Percentiles rank a stretch among this genome's conserved stretches.
Evolutionary conservation across 257 asterid genomes (phyloP).

Genomic region (Solanum verrucosum): DNA sequence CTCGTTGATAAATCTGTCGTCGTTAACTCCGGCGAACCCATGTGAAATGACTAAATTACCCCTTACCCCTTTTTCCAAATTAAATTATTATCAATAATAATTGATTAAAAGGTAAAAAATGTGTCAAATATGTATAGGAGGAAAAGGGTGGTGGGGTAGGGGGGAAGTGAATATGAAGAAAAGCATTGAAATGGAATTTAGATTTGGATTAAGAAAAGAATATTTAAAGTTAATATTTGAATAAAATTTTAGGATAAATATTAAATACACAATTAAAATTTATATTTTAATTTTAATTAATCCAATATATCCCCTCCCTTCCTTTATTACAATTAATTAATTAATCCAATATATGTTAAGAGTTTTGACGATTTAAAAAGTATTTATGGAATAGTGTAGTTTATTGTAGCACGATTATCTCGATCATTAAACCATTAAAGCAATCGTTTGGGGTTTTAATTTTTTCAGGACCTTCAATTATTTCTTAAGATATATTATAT

Average conservation of each 20-base stretch:
- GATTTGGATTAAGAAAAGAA: neutral
- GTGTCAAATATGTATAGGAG: neutral
- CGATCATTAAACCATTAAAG: no score
- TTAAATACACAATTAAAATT: neutral
- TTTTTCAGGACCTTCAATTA: no score
- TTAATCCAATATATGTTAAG: neutral
- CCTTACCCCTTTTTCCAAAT: neutral
- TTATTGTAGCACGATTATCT: neutral
- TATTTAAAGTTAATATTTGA: neutral
- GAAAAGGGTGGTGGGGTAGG: neutral
- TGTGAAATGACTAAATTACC: neutral
- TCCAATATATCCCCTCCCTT: no score
- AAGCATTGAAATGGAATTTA: neutral
- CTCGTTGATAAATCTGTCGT: neutral
- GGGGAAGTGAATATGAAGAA: neutral
- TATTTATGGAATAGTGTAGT: neutral
- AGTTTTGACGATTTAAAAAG: neutral
- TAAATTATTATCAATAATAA: neutral
- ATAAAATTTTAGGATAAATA: no score
- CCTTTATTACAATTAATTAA: no score
- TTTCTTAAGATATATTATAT: no score
- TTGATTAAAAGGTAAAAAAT: neutral
- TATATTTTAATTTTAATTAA: neutral
- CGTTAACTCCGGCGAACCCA: conserved; percentile 28
- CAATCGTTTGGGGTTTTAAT: no score